Evolutionary conservation across 305 asterid species (phyloP), one percentile per base, ranked within the genome.

Genomic region (Vinca major): DNA sequence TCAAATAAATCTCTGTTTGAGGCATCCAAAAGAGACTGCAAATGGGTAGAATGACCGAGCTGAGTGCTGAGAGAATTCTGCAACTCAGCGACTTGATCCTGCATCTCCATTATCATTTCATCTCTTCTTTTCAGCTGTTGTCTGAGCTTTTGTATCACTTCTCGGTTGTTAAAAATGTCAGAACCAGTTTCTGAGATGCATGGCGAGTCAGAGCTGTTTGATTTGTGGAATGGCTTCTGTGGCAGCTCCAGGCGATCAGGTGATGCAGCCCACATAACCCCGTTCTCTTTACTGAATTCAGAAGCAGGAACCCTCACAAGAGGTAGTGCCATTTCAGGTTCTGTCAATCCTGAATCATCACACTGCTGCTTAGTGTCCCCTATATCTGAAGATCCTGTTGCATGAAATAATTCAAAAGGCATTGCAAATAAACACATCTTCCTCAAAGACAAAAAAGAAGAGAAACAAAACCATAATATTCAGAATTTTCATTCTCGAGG

Each of bases 171-270:
- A 81, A 86, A 92, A 52, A 90, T 83, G 82, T 87, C 96, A 0
- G 98, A 90, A 77, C 97, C 97, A 0, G 98, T 85, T 77, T 92
- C 98, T 0, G 98, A 92, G 67, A 92, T 85, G 54, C 97, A 85
- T 19, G 95, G 96, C 16, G 98, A 92, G 58, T 86, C 98, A 0
- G 96, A 92, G 83, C 96, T 79, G 83, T 90, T 92, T 40, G 98
- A 92, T 62, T 75, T 96, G 79, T 90, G 86, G 79, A 89, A 89
- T 56, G 96, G 95, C 74, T 88, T 92, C 71, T 88, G 98, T 52
- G 96, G 96, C 47, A 89, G 81, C 76, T 92, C 98, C 43, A 89
- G 89, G 54, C 86, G 81, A 68, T 89, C 95, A 13, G 96, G 91
- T 75, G 97, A 86, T 67, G 91, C 80, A 55, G 96, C 79, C 92